phyloP scores from a whole-genome alignment of 2,329 filamentous ascomycete genomes.

The Exophiala viscosa region DNA sequence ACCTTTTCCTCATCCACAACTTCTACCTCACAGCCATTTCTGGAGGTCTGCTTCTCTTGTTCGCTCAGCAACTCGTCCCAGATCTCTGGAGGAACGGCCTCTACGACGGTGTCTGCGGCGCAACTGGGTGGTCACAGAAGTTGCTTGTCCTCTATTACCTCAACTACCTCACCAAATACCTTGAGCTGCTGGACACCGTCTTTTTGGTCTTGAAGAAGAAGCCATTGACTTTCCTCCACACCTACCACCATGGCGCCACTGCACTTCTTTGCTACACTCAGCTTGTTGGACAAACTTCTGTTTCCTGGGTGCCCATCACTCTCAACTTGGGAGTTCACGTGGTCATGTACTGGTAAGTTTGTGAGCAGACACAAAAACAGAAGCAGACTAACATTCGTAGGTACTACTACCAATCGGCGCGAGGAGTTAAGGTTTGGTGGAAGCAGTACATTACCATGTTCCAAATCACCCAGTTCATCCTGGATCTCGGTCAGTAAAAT shows the following conservation, averaged over 20 bases:
- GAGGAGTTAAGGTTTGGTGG: slow-evolving; percentile 96
- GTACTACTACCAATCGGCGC: slow-evolving; percentile 99
- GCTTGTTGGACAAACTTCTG: slow-evolving; percentile 84
- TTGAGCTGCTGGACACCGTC: slow-evolving; percentile 90
- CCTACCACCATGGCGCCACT: slow-evolving; percentile 96
- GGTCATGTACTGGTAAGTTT: slow-evolving; percentile 93
- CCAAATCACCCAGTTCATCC: slow-evolving; percentile 94
- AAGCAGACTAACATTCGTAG: slow-evolving; percentile 61
- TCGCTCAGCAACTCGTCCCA: slow-evolving; percentile 85
- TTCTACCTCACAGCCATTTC: slow-evolving; percentile 86
- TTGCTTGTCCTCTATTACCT: slow-evolving; percentile 96
- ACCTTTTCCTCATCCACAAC: slow-evolving; percentile 96
- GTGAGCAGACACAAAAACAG: background rate
- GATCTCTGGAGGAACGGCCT: slow-evolving; percentile 77
- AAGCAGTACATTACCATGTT: slow-evolving; percentile 99
- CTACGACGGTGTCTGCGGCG: slow-evolving; percentile 78
- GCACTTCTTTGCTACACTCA: slow-evolving; percentile 97
- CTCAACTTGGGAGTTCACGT: slow-evolving; percentile 94
- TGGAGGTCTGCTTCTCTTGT: slow-evolving; percentile 73
- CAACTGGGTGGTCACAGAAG: slow-evolving; percentile 83
- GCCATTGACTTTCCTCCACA: slow-evolving; percentile 97
- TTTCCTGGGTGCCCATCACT: slow-evolving; percentile 91
- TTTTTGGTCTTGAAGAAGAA: slow-evolving; percentile 99
- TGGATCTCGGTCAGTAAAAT: slow-evolving; percentile 60
- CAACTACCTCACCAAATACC: slow-evolving; percentile 97